Evolutionary conservation across 306 rosid genomes (phyloP).

Genomic region (Sicyos edulis): DNA sequence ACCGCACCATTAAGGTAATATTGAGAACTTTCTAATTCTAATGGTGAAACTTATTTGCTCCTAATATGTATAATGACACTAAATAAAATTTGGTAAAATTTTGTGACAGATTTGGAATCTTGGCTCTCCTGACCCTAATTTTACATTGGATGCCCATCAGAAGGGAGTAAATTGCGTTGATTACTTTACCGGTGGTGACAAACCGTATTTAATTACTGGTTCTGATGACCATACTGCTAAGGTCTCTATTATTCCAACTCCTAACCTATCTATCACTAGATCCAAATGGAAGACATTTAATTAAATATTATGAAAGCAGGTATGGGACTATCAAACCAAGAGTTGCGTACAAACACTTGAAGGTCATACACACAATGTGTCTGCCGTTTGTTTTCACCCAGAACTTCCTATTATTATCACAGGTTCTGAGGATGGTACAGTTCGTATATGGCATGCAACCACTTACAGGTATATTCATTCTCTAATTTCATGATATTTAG

Average conservation of each 20-base stretch:
- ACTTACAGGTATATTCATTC: slow-evolving; percentile 60
- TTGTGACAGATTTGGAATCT: slow-evolving; percentile 86
- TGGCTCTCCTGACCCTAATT: slow-evolving; percentile 93
- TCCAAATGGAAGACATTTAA: slow-evolving; percentile 2
- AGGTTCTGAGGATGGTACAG: slow-evolving; percentile 98
- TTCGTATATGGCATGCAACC: slow-evolving; percentile 94
- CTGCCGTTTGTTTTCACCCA: slow-evolving; percentile 98
- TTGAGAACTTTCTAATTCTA: slow-evolving; percentile 18
- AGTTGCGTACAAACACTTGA: slow-evolving; percentile 98
- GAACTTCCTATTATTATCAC: slow-evolving; percentile 93
- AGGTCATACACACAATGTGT: slow-evolving; percentile 97
- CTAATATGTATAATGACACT: background rate
- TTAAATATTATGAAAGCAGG: slow-evolving; percentile 49
- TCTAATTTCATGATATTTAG: background rate
- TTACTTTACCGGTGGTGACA: slow-evolving; percentile 99
- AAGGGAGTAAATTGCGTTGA: slow-evolving; percentile 97
- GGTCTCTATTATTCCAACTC: slow-evolving; percentile 39
- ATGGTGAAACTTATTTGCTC: slow-evolving; percentile 1
- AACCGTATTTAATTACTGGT: slow-evolving; percentile 86
- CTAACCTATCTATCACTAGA: background rate
- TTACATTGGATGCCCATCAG: slow-evolving; percentile 89
- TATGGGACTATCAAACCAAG: slow-evolving; percentile 99
- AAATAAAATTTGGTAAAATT: background rate
- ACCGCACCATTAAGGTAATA: slow-evolving; percentile 85
- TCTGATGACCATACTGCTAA: slow-evolving; percentile 98